Percentiles rank a stretch among this genome's conserved stretches.
phyloP scores from a whole-genome alignment of 306 rosid species.

The Lathyrus sativus region DNA sequence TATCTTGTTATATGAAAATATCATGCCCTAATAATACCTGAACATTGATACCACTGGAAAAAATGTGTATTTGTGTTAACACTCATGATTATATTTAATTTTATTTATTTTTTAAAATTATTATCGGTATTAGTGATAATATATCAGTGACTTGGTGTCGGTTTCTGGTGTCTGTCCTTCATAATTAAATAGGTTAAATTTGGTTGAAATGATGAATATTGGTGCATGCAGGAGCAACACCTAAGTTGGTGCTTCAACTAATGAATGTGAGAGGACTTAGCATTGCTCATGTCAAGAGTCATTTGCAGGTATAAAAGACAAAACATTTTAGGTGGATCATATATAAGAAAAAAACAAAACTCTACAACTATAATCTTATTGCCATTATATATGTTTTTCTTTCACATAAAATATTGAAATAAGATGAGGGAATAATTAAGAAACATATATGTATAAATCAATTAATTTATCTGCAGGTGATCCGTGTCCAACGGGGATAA shows the following conservation, averaged over 20 bases:
- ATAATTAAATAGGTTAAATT: neutral
- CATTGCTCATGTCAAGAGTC: conserved; percentile 94
- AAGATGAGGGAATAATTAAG: neutral
- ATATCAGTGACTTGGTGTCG: too few species aligned
- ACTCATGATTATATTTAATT: too few species aligned
- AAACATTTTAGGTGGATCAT: conserved; percentile 1
- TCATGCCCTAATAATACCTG: too few species aligned
- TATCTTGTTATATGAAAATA: too few species aligned
- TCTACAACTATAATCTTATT: neutral
- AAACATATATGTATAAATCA: neutral
- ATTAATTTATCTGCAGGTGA: neutral
- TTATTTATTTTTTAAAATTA: too few species aligned
- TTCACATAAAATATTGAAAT: neutral
- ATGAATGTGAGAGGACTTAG: conserved; percentile 93
- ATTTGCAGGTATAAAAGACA: conserved; percentile 65
- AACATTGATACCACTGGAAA: too few species aligned
- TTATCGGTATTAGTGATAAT: too few species aligned
- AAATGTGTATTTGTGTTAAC: too few species aligned
- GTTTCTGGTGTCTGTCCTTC: too few species aligned
- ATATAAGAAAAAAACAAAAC: neutral
- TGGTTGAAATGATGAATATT: neutral
- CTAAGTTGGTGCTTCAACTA: conserved; percentile 80
- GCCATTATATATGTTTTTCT: neutral
- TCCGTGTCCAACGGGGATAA: conserved; percentile 1
- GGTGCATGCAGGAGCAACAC: conserved; percentile 81